Percentiles rank a stretch among this genome's conserved stretches.
Evolutionary conservation across 768 basidiomycete genomes (phyloP).

Genomic region (Lepiota subincarnata): DNA sequence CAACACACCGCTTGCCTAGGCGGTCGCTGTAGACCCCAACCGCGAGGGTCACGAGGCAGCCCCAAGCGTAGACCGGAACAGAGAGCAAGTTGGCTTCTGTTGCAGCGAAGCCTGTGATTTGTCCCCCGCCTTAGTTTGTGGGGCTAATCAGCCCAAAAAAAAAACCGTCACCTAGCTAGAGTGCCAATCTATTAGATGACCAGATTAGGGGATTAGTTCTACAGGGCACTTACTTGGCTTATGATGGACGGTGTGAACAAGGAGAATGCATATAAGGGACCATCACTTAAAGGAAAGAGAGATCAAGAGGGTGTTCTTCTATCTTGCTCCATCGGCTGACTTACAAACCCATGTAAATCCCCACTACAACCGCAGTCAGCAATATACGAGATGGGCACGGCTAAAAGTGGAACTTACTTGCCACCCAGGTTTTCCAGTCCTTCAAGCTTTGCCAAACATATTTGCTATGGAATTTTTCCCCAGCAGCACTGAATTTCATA

Average conservation of each 20-base stretch:
- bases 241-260: slow-evolving; percentile 54
- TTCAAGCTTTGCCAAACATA: slow-evolving; percentile 57
- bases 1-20: slow-evolving; percentile 48
- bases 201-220: neutral
- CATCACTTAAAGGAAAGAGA: slow-evolving; percentile 37
- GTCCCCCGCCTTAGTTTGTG: neutral
- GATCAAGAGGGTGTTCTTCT: neutral
- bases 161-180: slow-evolving; percentile 30
- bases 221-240: slow-evolving; percentile 39
- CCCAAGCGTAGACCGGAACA: slow-evolving; percentile 75
- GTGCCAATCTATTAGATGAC: neutral
- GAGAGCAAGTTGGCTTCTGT: slow-evolving; percentile 71
- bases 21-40: slow-evolving; percentile 64
- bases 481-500: slow-evolving; percentile 60
- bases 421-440: slow-evolving; percentile 74
- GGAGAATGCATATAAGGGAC: slow-evolving; percentile 49
- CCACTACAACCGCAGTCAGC: slow-evolving; percentile 38
- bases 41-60: slow-evolving; percentile 59
- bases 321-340: slow-evolving; percentile 12
- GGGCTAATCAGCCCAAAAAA: neutral
- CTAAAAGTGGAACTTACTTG: slow-evolving; percentile 41
- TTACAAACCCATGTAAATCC: slow-evolving; percentile 68
- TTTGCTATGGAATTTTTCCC: slow-evolving; percentile 48
- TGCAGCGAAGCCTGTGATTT: slow-evolving; percentile 46
- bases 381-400: neutral